Conservation (phyloP, 306 rosid species). For the Prunus padus region DNA sequence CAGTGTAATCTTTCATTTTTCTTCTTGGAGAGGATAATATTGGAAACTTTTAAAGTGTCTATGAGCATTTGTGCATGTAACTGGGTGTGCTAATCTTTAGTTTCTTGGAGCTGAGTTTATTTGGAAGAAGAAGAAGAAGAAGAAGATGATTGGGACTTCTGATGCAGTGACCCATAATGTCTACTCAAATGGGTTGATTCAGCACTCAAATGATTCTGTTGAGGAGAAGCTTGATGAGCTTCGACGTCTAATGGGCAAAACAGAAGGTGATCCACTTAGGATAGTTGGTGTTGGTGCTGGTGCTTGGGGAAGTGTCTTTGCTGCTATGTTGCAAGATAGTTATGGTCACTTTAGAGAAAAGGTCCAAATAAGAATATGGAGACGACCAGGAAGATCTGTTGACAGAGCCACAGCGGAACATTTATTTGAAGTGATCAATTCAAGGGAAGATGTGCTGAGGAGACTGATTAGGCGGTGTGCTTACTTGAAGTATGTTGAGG, state of each 20-base stretch:
- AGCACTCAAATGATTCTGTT: constrained; percentile 41
- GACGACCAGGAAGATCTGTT: constrained; percentile 71
- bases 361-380: constrained; percentile 78
- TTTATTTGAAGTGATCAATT: constrained; percentile 86
- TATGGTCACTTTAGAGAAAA: constrained; percentile 79
- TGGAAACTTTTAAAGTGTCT: background rate
- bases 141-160: constrained; percentile 41
- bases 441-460: constrained; percentile 89
- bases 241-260: constrained; percentile 63
- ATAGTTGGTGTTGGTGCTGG: constrained; percentile 96
- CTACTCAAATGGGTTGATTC: constrained; percentile 44
- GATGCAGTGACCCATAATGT: constrained; percentile 24
- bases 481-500: constrained; percentile 89
- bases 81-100: background rate
- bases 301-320: constrained; percentile 98
- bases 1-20: background rate
- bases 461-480: constrained; percentile 91
- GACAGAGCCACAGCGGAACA: constrained; percentile 84
- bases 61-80: background rate
- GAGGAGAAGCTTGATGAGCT: constrained; percentile 89
- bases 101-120: constrained; percentile 1
- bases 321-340: constrained; percentile 79
- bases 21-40: background rate
- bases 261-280: constrained; percentile 79
- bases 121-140: constrained; percentile 24